Base-by-base conservation (phyloP, 768 basidiomycete genomes). In the Podaxis rugospora region DNA sequence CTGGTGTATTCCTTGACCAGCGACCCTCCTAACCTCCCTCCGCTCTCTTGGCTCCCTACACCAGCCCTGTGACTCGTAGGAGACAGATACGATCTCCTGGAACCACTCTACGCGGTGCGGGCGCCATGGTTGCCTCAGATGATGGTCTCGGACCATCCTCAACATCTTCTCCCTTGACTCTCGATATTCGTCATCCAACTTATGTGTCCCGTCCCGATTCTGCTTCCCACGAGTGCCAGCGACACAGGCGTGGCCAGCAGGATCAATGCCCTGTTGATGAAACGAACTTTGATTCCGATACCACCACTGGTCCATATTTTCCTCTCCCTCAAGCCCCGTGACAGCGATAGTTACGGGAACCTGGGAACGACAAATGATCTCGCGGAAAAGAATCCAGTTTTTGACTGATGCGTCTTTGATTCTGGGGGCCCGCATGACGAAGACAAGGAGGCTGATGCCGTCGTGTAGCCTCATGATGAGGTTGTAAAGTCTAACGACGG, bases 361-460 rank as follows among this genome's bases (percentile, higher is more conserved):
- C 44, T 69, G 63, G 49, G 66, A 64, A 37, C 67, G 68, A 57
- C 76, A 78, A n/a, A 80, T 72, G 16, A 75, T 70, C 10, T 76
- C 69, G 53, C 63, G 16, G 62, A 79, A 76, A 32, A 78, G 62
- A 35, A 68, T 66, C 69, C 78, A 80, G 52, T 79, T 80, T 44
- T 71, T 69, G 46, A 71, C 67, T 32, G 72, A 61, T 1, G 71
- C 65, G 13, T 71, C 68, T 52, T 67, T 68, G 58, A 78, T 69
- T 60, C 76, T 68, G 13, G 78, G 72, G n/a, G 72, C 76, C 5
- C 74, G 73, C 64, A 78, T 73, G 5, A 52, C 73, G 64, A 72
- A 80, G 5, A 80, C 62, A 39, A 80, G 74, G 37, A 80, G 69
- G 67, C 69, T 72, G 56, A 80, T 62, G 16, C 79, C 76, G 9